Evolutionary conservation across 805 yeast genomes (phyloP).

Genomic region (Saturnispora besseyi): DNA sequence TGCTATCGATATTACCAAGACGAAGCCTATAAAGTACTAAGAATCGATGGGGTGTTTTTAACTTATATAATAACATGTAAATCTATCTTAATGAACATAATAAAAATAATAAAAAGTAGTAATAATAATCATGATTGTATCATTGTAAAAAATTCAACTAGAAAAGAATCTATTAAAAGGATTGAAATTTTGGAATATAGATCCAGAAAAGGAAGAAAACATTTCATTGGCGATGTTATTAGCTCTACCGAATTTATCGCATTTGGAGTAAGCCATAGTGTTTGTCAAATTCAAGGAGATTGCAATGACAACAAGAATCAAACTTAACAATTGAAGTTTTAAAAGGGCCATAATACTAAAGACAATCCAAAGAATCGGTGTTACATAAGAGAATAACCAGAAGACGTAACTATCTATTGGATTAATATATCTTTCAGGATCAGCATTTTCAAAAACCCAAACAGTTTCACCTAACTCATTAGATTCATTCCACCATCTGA

Average conservation of each 20-base stretch:
- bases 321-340: constrained; percentile 62
- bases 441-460: constrained; percentile 87
- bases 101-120: background rate
- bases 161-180: constrained; percentile 24
- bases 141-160: background rate
- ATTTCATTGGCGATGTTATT: constrained; percentile 53
- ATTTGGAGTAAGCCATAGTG: constrained; percentile 81
- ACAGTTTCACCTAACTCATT: constrained; percentile 52
- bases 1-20: constrained; percentile 15
- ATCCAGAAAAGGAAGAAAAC: constrained; percentile 43
- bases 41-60: background rate
- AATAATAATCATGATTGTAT: background rate
- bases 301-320: constrained; percentile 58
- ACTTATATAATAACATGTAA: background rate
- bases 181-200: constrained; percentile 37
- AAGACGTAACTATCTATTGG: constrained; percentile 88
- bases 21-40: constrained; percentile 1
- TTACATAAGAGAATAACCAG: constrained; percentile 69
- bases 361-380: constrained; percentile 69
- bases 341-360: constrained; percentile 71
- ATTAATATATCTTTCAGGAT: constrained; percentile 62
- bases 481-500: constrained; percentile 96
- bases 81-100: background rate
- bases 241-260: constrained; percentile 88
- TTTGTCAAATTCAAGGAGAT: constrained; percentile 68